A percentile compares a stretch with the other conserved stretches of the same genome.
Evolutionary conservation across 106 monocot genomes (phyloP).

Genomic region (Dendrobium officinale): DNA sequence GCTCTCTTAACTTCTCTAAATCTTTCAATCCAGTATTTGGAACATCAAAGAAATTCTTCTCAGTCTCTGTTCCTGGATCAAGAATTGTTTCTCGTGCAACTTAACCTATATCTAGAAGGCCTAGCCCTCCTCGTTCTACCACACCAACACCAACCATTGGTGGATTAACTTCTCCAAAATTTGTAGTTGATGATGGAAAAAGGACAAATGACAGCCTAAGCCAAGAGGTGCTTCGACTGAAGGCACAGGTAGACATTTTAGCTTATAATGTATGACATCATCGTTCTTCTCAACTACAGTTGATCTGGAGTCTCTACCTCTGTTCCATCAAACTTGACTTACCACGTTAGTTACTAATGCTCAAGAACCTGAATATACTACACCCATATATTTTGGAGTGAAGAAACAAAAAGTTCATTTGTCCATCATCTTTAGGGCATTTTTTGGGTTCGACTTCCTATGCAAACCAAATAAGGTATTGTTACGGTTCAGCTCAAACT

Average conservation of each 20-base stretch:
- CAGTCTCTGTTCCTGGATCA: slow-evolving; percentile 96
- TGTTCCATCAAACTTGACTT: background rate
- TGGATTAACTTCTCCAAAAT: slow-evolving; percentile 65
- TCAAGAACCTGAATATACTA: background rate
- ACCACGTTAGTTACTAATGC: background rate
- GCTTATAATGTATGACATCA: background rate
- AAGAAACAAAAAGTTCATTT: background rate
- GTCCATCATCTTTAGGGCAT: background rate
- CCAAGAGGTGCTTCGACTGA: slow-evolving; percentile 70
- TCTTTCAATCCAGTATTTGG: slow-evolving; percentile 94
- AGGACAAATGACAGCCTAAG: slow-evolving; percentile 48
- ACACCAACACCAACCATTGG: slow-evolving; percentile 91
- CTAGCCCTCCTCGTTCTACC: slow-evolving; percentile 86
- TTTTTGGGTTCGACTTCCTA: background rate
- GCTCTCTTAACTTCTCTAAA: slow-evolving; percentile 61
- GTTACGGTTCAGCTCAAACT: too few relatives aligned
- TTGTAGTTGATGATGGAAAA: slow-evolving; percentile 45
- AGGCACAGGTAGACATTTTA: slow-evolving; percentile 61
- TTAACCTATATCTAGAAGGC: slow-evolving; percentile 71
- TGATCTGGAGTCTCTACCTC: background rate
- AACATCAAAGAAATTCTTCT: slow-evolving; percentile 87
- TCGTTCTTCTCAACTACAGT: background rate
- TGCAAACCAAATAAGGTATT: background rate
- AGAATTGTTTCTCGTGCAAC: slow-evolving; percentile 93
- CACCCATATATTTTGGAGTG: background rate